These are phyloP conservation scores for Xylariaceae sp. DNA, from an alignment of 2,329 filamentous ascomycete genomes.

Conservation along the genomic window DNA sequence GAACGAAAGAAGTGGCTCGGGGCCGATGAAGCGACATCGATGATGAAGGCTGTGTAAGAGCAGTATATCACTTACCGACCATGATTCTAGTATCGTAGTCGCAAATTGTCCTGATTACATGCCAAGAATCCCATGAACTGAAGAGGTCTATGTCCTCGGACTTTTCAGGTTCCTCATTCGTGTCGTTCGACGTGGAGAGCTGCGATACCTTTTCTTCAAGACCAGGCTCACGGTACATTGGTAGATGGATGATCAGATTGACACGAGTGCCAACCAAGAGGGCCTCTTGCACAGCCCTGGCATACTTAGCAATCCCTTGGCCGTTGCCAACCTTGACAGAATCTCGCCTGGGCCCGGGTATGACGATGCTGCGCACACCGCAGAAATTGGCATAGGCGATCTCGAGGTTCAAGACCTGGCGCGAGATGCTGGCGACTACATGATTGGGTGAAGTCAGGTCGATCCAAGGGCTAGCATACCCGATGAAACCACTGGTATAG, in stretches of 20 bases:
- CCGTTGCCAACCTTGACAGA: constrained; percentile 50
- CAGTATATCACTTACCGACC: constrained; percentile 64
- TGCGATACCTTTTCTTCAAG: constrained; percentile 51
- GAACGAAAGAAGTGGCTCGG: not conserved
- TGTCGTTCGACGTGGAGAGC: constrained; percentile 45
- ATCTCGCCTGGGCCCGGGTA: constrained; percentile 72
- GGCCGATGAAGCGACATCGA: not conserved
- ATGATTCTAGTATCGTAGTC: constrained; percentile 78
- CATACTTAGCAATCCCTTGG: constrained; percentile 69
- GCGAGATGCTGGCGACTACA: constrained; percentile 78
- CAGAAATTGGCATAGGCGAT: constrained; percentile 95
- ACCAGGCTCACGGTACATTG: constrained; percentile 74
- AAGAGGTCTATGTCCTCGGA: constrained; percentile 66
- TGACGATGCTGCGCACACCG: constrained; percentile 77
- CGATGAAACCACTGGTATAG: constrained; percentile 70
- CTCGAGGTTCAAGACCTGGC: constrained; percentile 86
- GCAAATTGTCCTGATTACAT: constrained; percentile 80
- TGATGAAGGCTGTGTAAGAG: constrained; percentile 1
- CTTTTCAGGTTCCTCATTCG: constrained; percentile 31
- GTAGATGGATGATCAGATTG: constrained; percentile 76
- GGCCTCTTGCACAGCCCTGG: constrained; percentile 78
- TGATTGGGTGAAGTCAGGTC: constrained; percentile 83
- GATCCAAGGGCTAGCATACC: constrained; percentile 86
- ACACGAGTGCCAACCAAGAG: constrained; percentile 72
- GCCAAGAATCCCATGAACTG: constrained; percentile 90